Percentiles rank a stretch among this genome's conserved stretches.
These are phyloP conservation scores for Lignosus rhinocerotis DNA, from an alignment of 1,284 basidiomycete genomes.

Conservation along the genomic window DNA sequence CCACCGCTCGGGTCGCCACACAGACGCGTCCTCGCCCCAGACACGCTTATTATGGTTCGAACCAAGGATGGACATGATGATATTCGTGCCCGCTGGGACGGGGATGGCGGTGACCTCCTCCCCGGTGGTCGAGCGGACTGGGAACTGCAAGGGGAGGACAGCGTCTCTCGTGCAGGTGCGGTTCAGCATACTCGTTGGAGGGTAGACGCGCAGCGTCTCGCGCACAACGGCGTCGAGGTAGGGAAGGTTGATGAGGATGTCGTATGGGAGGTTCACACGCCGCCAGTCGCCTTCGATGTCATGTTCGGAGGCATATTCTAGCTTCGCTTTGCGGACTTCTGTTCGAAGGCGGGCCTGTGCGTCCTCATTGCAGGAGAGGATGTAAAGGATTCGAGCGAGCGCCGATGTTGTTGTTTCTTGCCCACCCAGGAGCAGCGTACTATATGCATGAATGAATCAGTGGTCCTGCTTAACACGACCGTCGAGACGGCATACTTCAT, in stretches of 20 bases:
- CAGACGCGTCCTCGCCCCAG: slow-evolving; percentile 46
- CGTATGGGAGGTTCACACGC: slow-evolving; percentile 24
- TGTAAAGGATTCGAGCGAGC: slow-evolving; percentile 29
- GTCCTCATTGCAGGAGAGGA: slow-evolving; percentile 28
- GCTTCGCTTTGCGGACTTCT: slow-evolving; percentile 29
- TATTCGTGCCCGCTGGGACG: slow-evolving; percentile 21
- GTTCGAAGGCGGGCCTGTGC: slow-evolving; percentile 31
- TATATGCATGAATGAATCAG: slow-evolving; percentile 3
- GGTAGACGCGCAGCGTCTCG: slow-evolving; percentile 41
- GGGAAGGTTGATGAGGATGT: slow-evolving; percentile 29
- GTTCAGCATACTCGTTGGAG: slow-evolving; percentile 30
- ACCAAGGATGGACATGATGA: slow-evolving; percentile 25
- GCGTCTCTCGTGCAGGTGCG: slow-evolving; percentile 12
- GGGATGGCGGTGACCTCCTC: slow-evolving; percentile 28
- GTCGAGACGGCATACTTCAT: slow-evolving; percentile 22
- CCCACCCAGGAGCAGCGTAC: slow-evolving; percentile 33
- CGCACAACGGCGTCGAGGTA: slow-evolving; percentile 58
- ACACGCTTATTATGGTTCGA: slow-evolving; percentile 29
- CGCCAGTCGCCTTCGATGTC: slow-evolving; percentile 4
- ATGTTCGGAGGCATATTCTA: slow-evolving; percentile 1
- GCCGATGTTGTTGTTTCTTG: slow-evolving; percentile 34
- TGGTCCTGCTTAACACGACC: too few relatives aligned
- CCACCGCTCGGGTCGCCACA: slow-evolving; percentile 46
- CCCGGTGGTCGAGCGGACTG: slow-evolving; percentile 35
- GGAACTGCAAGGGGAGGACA: slow-evolving; percentile 39